phyloP scores from a whole-genome alignment of 306 rosid genomes.

The Glycine latifolia region DNA sequence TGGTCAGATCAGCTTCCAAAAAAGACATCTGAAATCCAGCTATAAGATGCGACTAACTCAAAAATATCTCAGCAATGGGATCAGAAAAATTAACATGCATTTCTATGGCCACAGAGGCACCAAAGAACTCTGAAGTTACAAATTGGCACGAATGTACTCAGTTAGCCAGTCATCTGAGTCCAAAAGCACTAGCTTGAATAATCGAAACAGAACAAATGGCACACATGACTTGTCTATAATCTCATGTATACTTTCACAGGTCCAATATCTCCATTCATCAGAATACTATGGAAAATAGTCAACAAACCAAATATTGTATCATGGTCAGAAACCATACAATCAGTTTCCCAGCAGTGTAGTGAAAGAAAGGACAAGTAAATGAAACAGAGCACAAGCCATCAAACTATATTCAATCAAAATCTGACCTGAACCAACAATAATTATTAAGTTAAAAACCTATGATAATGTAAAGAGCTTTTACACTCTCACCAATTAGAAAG shows the following conservation, averaged over 20 bases:
- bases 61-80: not conserved
- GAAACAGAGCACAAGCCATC: slow-evolving; percentile 16
- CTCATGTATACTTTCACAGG: not conserved
- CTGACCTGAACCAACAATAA: slow-evolving; percentile 10
- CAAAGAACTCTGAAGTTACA: slow-evolving; percentile 22
- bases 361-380: slow-evolving; percentile 15
- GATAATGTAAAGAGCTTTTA: no score
- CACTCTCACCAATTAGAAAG: no score
- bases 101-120: slow-evolving; percentile 6
- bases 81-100: not conserved
- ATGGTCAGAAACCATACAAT: slow-evolving; percentile 16
- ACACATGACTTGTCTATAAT: slow-evolving; percentile 9
- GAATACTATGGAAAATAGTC: slow-evolving; percentile 20
- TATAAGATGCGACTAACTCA: slow-evolving; percentile 9
- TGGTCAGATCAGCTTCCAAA: not conserved
- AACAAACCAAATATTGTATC: slow-evolving; percentile 1
- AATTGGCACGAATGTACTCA: slow-evolving; percentile 12
- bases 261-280: slow-evolving; percentile 9
- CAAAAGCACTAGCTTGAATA: slow-evolving; percentile 18
- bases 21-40: slow-evolving; percentile 38
- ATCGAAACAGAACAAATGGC: slow-evolving; percentile 27
- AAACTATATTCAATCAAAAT: slow-evolving; percentile 26
- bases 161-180: slow-evolving; percentile 12
- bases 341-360: slow-evolving; percentile 11
- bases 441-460: not conserved